phyloP scores from a whole-genome alignment of 352 stramenopile genomes.

The Pythium periplocum region DNA sequence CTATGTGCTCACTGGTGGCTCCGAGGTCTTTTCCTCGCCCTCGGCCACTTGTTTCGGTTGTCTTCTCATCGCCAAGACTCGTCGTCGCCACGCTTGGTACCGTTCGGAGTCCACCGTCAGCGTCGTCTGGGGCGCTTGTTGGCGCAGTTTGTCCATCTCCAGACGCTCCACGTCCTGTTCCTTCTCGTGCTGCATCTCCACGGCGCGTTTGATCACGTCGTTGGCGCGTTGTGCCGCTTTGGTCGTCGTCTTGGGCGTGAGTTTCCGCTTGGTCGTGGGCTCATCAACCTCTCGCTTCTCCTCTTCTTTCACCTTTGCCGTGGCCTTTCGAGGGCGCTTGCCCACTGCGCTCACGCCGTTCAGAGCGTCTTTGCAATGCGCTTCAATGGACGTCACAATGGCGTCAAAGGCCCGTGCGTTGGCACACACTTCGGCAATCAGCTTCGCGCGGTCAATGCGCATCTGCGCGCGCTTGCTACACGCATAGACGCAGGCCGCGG shows the following conservation, averaged over 20 bases:
- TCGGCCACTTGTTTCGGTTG: too few relatives aligned
- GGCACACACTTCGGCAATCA: conserved; percentile 55
- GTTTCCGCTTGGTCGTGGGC: not conserved
- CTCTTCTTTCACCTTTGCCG: not conserved
- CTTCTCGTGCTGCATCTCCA: not conserved
- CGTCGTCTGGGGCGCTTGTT: not conserved
- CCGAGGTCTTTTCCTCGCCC: too few relatives aligned
- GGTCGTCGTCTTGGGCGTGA: conserved; percentile 4
- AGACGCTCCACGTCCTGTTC: not conserved
- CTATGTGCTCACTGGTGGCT: too few relatives aligned
- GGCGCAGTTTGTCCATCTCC: not conserved
- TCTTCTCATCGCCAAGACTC: conserved; percentile 3
- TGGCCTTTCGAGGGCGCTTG: not conserved
- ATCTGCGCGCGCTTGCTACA: conserved; percentile 68
- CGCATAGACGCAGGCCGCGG: conserved; percentile 58
- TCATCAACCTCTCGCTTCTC: too few relatives aligned
- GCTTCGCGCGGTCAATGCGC: conserved; percentile 46
- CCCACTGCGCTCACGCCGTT: not conserved
- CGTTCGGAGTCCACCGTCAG: conserved; percentile 1
- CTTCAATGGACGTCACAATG: conserved; percentile 67
- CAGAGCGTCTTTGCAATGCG: conserved; percentile 6
- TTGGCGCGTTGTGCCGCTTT: conserved; percentile 19
- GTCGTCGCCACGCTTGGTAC: conserved; percentile 14
- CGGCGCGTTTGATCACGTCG: conserved; percentile 9
- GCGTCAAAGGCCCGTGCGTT: conserved; percentile 57